Conservation (phyloP, 257 asterid species). For the Verbena officinalis region DNA sequence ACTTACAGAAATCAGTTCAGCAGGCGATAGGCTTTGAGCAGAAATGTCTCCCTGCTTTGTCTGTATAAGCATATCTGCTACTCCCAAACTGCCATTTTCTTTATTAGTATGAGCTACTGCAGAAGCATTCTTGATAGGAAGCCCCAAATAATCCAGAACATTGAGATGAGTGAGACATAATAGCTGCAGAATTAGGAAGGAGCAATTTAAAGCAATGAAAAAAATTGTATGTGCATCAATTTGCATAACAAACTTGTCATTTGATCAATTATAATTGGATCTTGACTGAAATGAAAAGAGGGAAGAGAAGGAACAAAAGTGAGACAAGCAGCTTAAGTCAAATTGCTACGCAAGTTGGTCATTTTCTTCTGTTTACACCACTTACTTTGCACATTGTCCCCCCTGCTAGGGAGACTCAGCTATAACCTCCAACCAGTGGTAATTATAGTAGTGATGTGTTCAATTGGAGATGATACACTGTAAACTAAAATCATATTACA, state of each 20-base stretch:
- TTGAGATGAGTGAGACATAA: conserved; percentile 62
- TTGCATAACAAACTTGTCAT: conserved; percentile 8
- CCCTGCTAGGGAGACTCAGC: not conserved
- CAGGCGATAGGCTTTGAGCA: conserved; percentile 58
- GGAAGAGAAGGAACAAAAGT: not conserved
- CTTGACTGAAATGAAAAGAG: not conserved
- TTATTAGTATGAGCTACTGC: conserved; percentile 36
- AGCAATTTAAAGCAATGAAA: conserved; percentile 24
- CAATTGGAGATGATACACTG: not conserved
- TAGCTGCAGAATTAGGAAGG: conserved; percentile 54
- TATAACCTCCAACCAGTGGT: not conserved
- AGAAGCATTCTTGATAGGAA: conserved; percentile 55
- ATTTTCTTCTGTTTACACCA: not conserved
- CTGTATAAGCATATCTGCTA: conserved; percentile 37
- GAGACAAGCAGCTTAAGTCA: not conserved
- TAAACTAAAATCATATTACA: not conserved
- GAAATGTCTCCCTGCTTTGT: conserved; percentile 53
- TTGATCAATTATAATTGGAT: not conserved
- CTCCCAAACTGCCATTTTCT: conserved; percentile 35
- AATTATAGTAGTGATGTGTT: not conserved
- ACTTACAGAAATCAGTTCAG: conserved; percentile 73
- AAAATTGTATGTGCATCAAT: conserved; percentile 9
- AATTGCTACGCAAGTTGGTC: not conserved
- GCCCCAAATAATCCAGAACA: conserved; percentile 67
- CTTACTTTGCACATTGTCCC: not conserved